Percentiles rank a stretch among this genome's conserved stretches.
phyloP scores from a whole-genome alignment of 352 stramenopile genomes.

The Phytophthora fragariae region DNA sequence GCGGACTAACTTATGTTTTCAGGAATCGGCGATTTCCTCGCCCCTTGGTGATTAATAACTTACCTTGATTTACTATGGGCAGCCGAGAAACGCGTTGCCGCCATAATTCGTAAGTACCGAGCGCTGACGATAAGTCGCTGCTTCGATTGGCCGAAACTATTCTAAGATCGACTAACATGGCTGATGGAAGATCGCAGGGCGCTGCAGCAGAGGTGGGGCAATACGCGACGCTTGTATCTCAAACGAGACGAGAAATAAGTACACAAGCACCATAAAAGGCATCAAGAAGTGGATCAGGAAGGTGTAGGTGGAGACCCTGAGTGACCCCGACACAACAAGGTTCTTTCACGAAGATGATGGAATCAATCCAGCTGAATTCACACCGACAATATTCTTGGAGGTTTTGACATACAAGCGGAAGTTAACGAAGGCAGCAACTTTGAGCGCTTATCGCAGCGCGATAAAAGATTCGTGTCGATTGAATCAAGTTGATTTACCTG shows the following conservation, averaged over 20 bases:
- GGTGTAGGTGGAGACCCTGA: not conserved
- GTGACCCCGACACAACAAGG: not conserved
- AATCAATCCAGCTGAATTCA: conserved; percentile 9
- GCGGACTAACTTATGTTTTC: too few relatives aligned
- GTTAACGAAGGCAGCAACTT: not conserved
- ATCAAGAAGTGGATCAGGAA: conserved; percentile 12
- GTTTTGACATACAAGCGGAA: conserved; percentile 15
- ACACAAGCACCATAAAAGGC: conserved; percentile 1
- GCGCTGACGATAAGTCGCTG: conserved; percentile 1
- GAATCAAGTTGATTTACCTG: conserved; percentile 8
- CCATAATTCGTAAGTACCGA: too few relatives aligned
- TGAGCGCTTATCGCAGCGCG: conserved; percentile 17
- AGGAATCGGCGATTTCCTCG: too few relatives aligned
- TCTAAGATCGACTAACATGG: conserved; percentile 1
- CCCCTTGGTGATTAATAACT: too few relatives aligned
- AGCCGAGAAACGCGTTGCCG: too few relatives aligned
- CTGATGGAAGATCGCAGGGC: not conserved
- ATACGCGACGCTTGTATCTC: conserved; percentile 12
- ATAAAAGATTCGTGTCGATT: conserved; percentile 17
- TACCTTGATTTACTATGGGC: too few relatives aligned
- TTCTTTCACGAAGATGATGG: conserved; percentile 5
- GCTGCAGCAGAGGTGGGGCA: not conserved
- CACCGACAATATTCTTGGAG: not conserved
- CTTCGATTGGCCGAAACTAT: not conserved
- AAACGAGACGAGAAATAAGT: conserved; percentile 8